Conservation (phyloP, 2,329 filamentous ascomycete genomes). For the Mollisiaceae sp. region DNA sequence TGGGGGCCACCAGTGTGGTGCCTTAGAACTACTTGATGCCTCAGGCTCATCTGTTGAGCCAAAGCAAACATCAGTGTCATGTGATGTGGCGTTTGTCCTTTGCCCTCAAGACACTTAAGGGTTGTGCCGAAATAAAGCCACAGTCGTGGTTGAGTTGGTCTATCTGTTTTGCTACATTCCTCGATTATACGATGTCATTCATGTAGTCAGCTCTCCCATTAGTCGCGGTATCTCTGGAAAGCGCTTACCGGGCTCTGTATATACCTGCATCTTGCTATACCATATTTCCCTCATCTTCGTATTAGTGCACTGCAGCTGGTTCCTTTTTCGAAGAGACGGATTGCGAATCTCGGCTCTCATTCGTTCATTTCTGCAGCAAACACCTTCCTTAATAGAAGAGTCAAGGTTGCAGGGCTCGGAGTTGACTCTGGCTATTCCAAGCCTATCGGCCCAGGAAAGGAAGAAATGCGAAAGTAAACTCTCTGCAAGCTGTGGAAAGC, state of each 20-base stretch:
- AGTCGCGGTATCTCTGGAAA: too few relatives aligned
- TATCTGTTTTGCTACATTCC: not conserved
- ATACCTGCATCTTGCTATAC: too few relatives aligned
- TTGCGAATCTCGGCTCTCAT: not conserved
- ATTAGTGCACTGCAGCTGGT: not conserved
- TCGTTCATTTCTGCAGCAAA: not conserved
- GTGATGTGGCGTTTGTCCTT: not conserved
- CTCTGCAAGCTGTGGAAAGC: not conserved
- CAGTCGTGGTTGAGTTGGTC: not conserved
- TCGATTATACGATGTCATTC: not conserved
- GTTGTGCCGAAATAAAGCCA: not conserved
- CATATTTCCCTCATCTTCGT: not conserved
- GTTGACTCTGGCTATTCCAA: not conserved
- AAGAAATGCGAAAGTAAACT: conserved; percentile 5
- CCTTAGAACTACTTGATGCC: not conserved
- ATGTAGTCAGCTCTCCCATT: not conserved
- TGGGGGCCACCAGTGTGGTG: not conserved
- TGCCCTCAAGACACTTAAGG: not conserved
- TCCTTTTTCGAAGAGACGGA: not conserved
- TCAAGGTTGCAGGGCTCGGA: not conserved
- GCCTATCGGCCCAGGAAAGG: not conserved
- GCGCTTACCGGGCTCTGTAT: too few relatives aligned
- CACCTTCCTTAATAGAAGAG: not conserved
- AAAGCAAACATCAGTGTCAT: not conserved
- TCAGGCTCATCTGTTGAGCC: not conserved